Conservation (phyloP, 352 stramenopile genomes). For the Pythium angustatum region DNA sequence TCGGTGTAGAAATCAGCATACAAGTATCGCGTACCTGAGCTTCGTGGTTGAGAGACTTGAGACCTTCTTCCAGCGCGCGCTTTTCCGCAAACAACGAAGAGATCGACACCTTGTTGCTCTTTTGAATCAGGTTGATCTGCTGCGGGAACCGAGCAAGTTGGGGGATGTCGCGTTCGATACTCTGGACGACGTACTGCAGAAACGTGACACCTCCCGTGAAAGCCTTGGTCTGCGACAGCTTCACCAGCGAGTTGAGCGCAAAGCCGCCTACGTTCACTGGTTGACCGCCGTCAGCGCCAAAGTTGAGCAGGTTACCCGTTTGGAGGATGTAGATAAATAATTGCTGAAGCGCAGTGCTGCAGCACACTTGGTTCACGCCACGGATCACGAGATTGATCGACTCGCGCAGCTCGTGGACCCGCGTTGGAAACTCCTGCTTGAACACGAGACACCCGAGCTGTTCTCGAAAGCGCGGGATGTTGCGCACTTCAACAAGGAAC, state of each 20-base stretch:
- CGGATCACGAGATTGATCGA: conserved; percentile 78
- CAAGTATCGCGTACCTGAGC: conserved; percentile 39
- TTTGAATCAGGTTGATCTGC: conserved; percentile 72
- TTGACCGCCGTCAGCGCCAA: conserved; percentile 54
- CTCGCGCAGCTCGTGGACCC: conserved; percentile 72
- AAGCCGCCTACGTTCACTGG: conserved; percentile 58
- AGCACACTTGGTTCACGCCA: conserved; percentile 79
- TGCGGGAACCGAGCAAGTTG: conserved; percentile 75
- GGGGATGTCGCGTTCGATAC: conserved; percentile 77
- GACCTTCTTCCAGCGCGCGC: conserved; percentile 62
- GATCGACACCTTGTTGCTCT: conserved; percentile 76
- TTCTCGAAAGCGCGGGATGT: conserved; percentile 68
- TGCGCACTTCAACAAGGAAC: conserved; percentile 74
- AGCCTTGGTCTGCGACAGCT: conserved; percentile 86
- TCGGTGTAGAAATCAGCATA: no score
- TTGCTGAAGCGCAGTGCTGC: conserved; percentile 66
- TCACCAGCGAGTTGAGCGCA: conserved; percentile 76
- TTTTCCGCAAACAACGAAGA: conserved; percentile 66
- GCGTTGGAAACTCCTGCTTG: conserved; percentile 82
- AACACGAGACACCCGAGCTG: conserved; percentile 78
- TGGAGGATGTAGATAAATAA: conserved; percentile 88
- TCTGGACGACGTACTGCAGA: conserved; percentile 86
- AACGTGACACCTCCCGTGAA: conserved; percentile 83
- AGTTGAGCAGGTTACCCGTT: conserved; percentile 76
- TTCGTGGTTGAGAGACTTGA: conserved; percentile 55